Percentiles rank a stretch among this genome's conserved stretches.
Evolutionary conservation across 805 yeast species (phyloP).

Genomic region (Candida vartiovaarae): DNA sequence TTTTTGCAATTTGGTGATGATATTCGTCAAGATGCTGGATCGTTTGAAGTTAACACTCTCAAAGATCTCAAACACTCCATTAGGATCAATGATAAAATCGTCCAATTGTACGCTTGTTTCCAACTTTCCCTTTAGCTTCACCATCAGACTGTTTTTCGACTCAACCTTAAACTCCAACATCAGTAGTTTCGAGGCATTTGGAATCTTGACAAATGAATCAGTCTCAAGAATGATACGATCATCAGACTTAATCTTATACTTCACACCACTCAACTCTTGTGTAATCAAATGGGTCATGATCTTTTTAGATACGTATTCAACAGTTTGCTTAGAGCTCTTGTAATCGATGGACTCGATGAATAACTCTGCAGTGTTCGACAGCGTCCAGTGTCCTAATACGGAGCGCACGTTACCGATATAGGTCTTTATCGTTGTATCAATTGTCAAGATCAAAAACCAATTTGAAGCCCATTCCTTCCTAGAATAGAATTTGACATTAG

Average conservation of each 20-base stretch:
- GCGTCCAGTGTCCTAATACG: conserved; percentile 9
- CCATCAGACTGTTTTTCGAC: conserved; percentile 19
- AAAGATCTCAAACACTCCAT: conserved; percentile 17
- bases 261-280: conserved; percentile 7
- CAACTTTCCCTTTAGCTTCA: conserved; percentile 30
- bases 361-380: conserved; percentile 6
- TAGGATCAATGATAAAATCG: conserved; percentile 15
- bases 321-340: conserved; percentile 14
- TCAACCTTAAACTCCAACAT: conserved; percentile 24
- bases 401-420: conserved; percentile 28
- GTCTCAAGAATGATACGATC: conserved; percentile 27
- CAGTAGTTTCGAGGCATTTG: conserved; percentile 29
- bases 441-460: conserved; percentile 32
- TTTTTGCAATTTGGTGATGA: conserved; percentile 15
- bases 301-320: conserved; percentile 13
- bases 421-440: conserved; percentile 24
- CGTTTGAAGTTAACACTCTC: conserved; percentile 16
- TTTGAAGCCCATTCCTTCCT: conserved; percentile 29
- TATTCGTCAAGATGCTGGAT: conserved; percentile 7
- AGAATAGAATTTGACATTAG: conserved; percentile 29
- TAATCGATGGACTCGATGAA: conserved; percentile 18
- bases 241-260: conserved; percentile 5
- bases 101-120: conserved; percentile 10
- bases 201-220: conserved; percentile 29
- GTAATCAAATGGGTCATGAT: conserved; percentile 14